These are phyloP conservation scores for Ceratobasidium sp. DNA, from an alignment of 1,284 basidiomycete species.

Conservation along the genomic window DNA sequence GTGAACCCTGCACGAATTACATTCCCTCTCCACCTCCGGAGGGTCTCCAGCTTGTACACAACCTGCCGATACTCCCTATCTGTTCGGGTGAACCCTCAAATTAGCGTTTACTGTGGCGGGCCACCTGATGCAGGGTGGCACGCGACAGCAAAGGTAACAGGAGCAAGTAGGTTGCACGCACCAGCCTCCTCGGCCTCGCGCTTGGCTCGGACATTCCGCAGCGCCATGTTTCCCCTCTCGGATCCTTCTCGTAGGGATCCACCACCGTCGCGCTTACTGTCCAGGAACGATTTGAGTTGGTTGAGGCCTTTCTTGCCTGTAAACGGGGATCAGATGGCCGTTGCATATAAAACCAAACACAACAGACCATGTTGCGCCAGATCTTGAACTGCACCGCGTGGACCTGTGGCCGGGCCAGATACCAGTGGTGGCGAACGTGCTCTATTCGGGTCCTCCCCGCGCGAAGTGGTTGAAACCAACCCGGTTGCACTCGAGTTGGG, in stretches of 20 bases:
- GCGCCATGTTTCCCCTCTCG: slow-evolving; percentile 69
- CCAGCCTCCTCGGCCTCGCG: slow-evolving; percentile 93
- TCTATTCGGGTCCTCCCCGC: slow-evolving; percentile 66
- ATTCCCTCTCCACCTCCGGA: slow-evolving; percentile 83
- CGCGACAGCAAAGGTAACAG: slow-evolving; percentile 30
- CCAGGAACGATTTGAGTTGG: slow-evolving; percentile 78
- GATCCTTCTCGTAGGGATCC: slow-evolving; percentile 56
- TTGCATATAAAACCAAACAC: slow-evolving; percentile 65
- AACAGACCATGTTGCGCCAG: slow-evolving; percentile 64
- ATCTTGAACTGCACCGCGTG: slow-evolving; percentile 78
- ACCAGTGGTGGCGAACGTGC: slow-evolving; percentile 57
- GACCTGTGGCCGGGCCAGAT: slow-evolving; percentile 57
- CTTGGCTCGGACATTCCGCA: slow-evolving; percentile 82
- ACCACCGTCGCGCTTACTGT: slow-evolving; percentile 68
- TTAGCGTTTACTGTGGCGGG: slow-evolving; percentile 7
- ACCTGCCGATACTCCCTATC: slow-evolving; percentile 94
- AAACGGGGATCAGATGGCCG: slow-evolving; percentile 76
- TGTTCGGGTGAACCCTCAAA: slow-evolving; percentile 51
- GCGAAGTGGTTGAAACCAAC: slow-evolving; percentile 53
- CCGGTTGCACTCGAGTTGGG: slow-evolving; percentile 40
- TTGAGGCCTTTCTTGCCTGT: slow-evolving; percentile 83
- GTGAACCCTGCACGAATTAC: slow-evolving; percentile 84
- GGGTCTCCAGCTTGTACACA: slow-evolving; percentile 93
- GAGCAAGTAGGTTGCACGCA: slow-evolving; percentile 55
- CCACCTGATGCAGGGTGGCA: not conserved